Evolutionary conservation across 2,329 filamentous ascomycete species (phyloP).

Genomic region (Trichophyton schoenleinii): DNA sequence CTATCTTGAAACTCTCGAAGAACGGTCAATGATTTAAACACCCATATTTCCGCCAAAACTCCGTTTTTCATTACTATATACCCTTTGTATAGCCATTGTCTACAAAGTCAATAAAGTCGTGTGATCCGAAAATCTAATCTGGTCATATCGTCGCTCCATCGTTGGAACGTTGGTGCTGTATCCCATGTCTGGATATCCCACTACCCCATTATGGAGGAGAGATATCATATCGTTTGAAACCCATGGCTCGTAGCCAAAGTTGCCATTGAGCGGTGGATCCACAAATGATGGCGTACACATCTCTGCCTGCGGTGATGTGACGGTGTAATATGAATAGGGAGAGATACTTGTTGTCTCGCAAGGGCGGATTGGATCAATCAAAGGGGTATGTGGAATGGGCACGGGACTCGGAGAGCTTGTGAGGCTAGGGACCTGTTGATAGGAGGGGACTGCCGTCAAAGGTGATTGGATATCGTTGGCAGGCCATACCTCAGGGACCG

Average conservation of each 20-base stretch:
- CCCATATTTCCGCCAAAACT: background rate
- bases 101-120: constrained; percentile 3
- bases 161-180: background rate
- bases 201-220: background rate
- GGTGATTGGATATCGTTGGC: background rate
- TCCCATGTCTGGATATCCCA: constrained; percentile 1
- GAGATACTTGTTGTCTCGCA: constrained; percentile 3
- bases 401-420: constrained; percentile 4
- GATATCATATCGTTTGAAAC: constrained; percentile 2
- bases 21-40: background rate
- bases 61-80: background rate
- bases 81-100: background rate
- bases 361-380: background rate
- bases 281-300: background rate
- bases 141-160: background rate
- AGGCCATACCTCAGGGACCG: background rate
- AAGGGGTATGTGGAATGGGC: background rate
- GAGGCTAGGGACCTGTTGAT: constrained; percentile 3
- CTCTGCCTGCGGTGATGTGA: constrained; percentile 4
- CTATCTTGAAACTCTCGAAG: background rate
- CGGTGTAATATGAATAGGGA: constrained; percentile 2
- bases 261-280: constrained; percentile 2
- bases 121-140: background rate
- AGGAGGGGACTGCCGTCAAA: background rate
- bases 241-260: constrained; percentile 2